Base-by-base conservation (phyloP, 2,329 filamentous ascomycete species). In the Myriosclerotinia curreyana region DNA sequence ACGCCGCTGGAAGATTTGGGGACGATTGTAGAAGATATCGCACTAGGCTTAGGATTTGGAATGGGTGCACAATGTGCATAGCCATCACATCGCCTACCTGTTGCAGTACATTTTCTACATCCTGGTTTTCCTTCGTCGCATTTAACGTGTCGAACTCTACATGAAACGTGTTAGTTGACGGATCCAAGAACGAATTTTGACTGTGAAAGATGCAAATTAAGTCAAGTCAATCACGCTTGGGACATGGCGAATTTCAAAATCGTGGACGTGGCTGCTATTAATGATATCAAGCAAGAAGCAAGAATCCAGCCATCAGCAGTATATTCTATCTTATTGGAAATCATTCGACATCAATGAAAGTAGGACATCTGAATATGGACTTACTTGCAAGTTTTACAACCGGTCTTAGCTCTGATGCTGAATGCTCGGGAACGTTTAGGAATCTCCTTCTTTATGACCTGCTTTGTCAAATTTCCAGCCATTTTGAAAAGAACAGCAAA, bases 341-440 rank as follows among this genome's bases (percentile, higher is more conserved):
- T 6, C 31, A 17, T 17, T 42, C 59, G 22, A 34, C 40, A 28
- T 55, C 17, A 53, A 20, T 12, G 12, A 22, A 48, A 20, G 28
- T 36, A 20, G n/a, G 15, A 22, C 9, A 11, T 56, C 20, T 49
- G 42, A 28, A 28, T 44, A 11, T 58, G 25, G 14, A 58, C 61
- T 50, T 34, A 67, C 66, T 58, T 67, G 66, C 66, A 67, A 8
- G 66, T 64, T 50, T 64, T 67, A 36, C 66, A 67, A 5, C 64
- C 64, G 14, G 60, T 67, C 31, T 59, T 44, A n/a, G 60, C 49
- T 64, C 54, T 67, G 40, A 55, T 49, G n/a, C 58, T 64, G 34
- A 61, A 61, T 15, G 60, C 66, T 12, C 60, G 48, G 9, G 55
- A 49, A n/a, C 62, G 54, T 64, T 56, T 63, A 25, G 60, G 51